Percentiles rank a stretch among this genome's conserved stretches.
Evolutionary conservation across 768 basidiomycete species (phyloP).

Genomic region (Macrolepiota fuliginosa): DNA sequence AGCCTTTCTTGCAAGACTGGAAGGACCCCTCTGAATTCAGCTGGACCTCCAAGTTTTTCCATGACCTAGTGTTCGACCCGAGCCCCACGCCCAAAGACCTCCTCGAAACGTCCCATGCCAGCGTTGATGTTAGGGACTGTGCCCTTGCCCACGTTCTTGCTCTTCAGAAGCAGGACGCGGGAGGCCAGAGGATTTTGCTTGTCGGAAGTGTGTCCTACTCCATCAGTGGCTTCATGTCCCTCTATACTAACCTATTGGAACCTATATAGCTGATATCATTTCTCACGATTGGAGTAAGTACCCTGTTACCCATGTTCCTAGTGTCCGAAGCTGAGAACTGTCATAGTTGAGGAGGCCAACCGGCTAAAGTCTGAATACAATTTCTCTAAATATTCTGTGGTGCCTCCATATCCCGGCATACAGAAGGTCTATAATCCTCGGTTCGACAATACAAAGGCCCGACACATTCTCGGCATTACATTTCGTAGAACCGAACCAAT

Average conservation of each 20-base stretch:
- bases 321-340: neutral
- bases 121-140: conserved; percentile 12
- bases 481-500: neutral
- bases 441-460: conserved; percentile 2
- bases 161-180: conserved; percentile 7
- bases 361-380: neutral
- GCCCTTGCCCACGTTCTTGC: conserved; percentile 9
- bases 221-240: neutral
- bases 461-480: conserved; percentile 1
- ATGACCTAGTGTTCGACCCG: conserved; percentile 1
- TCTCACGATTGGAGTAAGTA: conserved; percentile 8
- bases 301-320: neutral
- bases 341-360: conserved; percentile 6
- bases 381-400: neutral
- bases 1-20: conserved; percentile 8
- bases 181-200: conserved; percentile 10
- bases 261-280: neutral
- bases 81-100: neutral
- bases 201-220: neutral
- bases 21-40: conserved; percentile 5
- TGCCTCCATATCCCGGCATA: conserved; percentile 1
- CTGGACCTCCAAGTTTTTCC: conserved; percentile 6
- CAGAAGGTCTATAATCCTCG: neutral
- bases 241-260: neutral
- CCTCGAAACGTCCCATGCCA: neutral